Evolutionary conservation across 73 alveolate genomes (phyloP), one percentile per base, ranked within the genome.

Genomic region (Tetrahymena borealis): DNA sequence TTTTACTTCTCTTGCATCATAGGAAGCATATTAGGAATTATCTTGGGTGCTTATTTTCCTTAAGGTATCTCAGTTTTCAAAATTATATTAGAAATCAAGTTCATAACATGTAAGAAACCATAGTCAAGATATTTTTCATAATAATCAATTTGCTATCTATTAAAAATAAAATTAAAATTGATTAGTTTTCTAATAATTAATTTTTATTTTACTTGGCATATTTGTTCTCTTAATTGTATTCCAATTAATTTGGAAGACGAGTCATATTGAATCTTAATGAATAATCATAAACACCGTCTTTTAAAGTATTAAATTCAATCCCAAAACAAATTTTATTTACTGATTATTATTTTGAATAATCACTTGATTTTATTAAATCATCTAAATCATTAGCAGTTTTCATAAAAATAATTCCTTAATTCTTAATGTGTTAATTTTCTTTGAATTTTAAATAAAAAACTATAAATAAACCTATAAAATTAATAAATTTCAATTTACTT

Each of bases 61-160:
- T 90, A 4, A 0, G 92, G 37, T 5, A 32, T 38, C 35, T 93
- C 95, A n/a, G n/a, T 60, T 0, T 42, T 31, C 13, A 38, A 24
- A 11, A 93, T 93, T 11, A 93, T 31, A 33, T 93, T 93, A 12
- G 90, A 91, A 18, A 93, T 90, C 40, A 78, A 93, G 36, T 39
- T 93, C 91, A 79, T 32, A 32, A 93, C 79, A 31, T 91, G 77
- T 24, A 93, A 32, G 18, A 79, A 32, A 39, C 95, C 95, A 16
- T 91, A 85, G 33, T 38, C 38, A 41, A 42, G 40, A 38, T 93
- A 93, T 24, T 38, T 16, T 40, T 93, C 32, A 41, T 32, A 36
- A 38, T 79, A 39, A 13, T 38, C 90, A 16, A 39, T 39, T 33
- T 93, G 40, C 40, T 93, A 39, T 20, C 40, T 60, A 18, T 60